Evolutionary conservation across 805 yeast species (phyloP).

Genomic region (Torulaspora maleeae): DNA sequence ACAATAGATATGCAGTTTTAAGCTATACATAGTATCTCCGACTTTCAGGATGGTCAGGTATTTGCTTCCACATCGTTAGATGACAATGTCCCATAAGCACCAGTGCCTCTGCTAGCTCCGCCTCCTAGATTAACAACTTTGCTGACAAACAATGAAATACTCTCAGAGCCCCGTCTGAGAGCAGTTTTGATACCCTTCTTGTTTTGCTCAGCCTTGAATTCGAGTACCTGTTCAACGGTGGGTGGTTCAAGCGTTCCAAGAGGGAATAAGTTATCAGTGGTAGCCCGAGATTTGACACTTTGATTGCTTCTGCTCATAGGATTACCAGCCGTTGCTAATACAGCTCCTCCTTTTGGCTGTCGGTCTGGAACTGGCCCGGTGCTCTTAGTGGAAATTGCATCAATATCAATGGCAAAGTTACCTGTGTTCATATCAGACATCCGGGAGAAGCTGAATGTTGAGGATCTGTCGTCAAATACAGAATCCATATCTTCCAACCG

Average conservation of each 20-base stretch:
- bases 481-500: constrained; percentile 88
- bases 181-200: constrained; percentile 27
- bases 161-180: constrained; percentile 39
- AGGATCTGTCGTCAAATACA: constrained; percentile 67
- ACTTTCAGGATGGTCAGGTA: not conserved
- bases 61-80: constrained; percentile 6
- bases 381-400: constrained; percentile 8
- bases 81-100: constrained; percentile 19
- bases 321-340: not conserved
- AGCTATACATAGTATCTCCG: not conserved
- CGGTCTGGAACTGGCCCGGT: constrained; percentile 11
- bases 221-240: constrained; percentile 36
- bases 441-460: constrained; percentile 32
- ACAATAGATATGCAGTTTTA: not conserved
- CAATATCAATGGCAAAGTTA: constrained; percentile 3
- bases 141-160: constrained; percentile 34
- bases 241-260: constrained; percentile 37
- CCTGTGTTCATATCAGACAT: constrained; percentile 6
- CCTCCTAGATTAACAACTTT: constrained; percentile 17
- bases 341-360: constrained; percentile 1
- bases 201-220: constrained; percentile 32
- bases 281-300: constrained; percentile 15
- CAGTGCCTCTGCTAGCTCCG: constrained; percentile 4
- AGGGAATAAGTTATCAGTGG: constrained; percentile 13
- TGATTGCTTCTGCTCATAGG: constrained; percentile 15